These are phyloP conservation scores for Annulohypoxylon maeteangense DNA, from an alignment of 495 filamentous ascomycete genomes.

Conservation along the genomic window DNA sequence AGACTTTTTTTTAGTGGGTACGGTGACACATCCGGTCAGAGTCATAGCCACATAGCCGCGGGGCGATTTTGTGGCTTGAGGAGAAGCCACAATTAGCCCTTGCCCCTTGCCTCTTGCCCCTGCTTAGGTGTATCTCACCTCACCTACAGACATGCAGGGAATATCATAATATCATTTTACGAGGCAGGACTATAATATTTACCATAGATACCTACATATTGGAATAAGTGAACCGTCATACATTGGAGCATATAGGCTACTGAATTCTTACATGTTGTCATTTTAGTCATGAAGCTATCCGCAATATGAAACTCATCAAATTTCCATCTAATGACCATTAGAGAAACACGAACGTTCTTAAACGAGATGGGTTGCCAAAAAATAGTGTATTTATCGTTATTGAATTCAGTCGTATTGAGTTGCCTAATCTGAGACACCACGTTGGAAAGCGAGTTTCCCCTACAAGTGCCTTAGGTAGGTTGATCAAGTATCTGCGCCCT, in stretches of 20 bases:
- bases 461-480: neutral
- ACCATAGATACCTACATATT: neutral
- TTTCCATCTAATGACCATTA: neutral
- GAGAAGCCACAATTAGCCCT: neutral
- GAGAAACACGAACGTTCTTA: neutral
- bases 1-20: neutral
- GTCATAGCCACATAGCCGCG: constrained; percentile 1
- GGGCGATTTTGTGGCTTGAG: neutral
- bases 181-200: neutral
- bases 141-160: neutral
- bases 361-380: neutral
- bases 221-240: neutral
- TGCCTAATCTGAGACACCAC: constrained; percentile 17
- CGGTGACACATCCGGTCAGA: constrained; percentile 7
- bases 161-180: neutral
- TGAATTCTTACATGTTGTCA: neutral
- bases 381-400: neutral
- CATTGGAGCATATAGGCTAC: neutral
- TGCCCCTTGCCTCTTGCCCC: neutral
- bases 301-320: neutral
- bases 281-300: neutral
- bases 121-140: neutral
- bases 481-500: constrained; percentile 3
- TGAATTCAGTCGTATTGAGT: constrained; percentile 13
- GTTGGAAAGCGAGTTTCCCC: neutral